These are phyloP conservation scores for Annona squamosa DNA, from an alignment of 164 flowering plant genomes.

Conservation along the genomic window DNA sequence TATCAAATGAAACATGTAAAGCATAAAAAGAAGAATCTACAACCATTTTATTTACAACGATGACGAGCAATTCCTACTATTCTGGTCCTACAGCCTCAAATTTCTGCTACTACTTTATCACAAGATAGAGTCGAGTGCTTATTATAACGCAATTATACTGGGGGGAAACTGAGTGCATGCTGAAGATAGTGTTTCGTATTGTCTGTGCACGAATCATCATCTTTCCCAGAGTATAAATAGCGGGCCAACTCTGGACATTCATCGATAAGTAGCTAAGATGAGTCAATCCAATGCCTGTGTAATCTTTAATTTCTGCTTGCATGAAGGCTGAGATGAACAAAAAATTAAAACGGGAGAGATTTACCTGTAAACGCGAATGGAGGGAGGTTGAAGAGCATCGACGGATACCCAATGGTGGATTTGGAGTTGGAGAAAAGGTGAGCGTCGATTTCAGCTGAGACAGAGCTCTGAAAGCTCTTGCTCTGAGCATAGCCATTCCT, in stretches of 20 bases:
- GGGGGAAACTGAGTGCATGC: background rate
- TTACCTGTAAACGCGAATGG: conserved; percentile 28
- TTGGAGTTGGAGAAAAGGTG: conserved; percentile 1
- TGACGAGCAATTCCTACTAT: no score
- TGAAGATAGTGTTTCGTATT: background rate
- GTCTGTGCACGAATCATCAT: background rate
- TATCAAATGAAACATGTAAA: no score
- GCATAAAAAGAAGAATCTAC: no score
- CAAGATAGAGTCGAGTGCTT: no score
- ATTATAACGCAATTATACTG: no score
- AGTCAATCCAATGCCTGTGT: background rate
- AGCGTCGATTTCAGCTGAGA: conserved; percentile 3
- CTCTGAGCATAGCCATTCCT: conserved; percentile 19
- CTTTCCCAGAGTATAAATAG: background rate
- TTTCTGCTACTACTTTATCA: no score
- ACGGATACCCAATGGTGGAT: conserved; percentile 3
- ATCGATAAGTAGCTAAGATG: background rate
- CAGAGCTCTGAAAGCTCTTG: conserved; percentile 12
- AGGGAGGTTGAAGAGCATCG: conserved; percentile 19
- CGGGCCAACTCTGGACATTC: no score
- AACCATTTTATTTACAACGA: no score
- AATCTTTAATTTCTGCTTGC: background rate
- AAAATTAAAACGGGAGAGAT: background rate
- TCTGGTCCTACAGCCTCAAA: no score
- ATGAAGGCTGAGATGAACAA: background rate